Percentiles rank a stretch among this genome's conserved stretches.
Evolutionary conservation across 1,139 yeast genomes (phyloP).

Genomic region (Entelexis sorbosivorans): DNA sequence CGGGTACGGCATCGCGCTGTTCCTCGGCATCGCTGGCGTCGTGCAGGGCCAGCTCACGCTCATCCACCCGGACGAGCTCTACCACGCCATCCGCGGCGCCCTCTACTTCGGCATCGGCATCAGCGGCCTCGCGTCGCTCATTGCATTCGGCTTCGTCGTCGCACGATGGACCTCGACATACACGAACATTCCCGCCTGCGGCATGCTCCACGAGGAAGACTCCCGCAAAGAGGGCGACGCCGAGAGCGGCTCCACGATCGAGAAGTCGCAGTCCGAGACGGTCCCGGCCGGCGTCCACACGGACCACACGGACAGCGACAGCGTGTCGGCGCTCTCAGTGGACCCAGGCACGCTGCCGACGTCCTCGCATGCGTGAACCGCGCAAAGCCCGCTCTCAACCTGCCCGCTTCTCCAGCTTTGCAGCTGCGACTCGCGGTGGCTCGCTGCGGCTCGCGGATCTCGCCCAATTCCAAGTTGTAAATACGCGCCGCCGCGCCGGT

Average conservation of each 20-base stretch:
- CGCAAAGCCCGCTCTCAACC: too few relatives aligned
- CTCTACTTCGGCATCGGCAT: constrained; percentile 44
- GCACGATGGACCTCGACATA: not conserved
- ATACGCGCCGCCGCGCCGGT: too few relatives aligned
- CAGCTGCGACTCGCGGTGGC: too few relatives aligned
- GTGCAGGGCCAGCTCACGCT: constrained; percentile 30
- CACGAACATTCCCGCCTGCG: not conserved
- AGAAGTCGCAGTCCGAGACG: not conserved
- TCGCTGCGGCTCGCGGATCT: too few relatives aligned
- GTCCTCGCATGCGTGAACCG: too few relatives aligned
- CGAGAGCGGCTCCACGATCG: not conserved
- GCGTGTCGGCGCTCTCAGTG: constrained; percentile 6
- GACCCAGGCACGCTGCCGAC: not conserved
- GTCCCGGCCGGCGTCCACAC: not conserved
- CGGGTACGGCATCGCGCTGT: constrained; percentile 53
- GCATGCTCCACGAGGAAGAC: not conserved
- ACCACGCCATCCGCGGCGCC: constrained; percentile 38
- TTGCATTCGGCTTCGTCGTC: constrained; percentile 5
- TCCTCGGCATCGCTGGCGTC: constrained; percentile 55
- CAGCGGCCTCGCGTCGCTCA: constrained; percentile 33
- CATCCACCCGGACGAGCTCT: constrained; percentile 26
- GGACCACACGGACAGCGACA: not conserved
- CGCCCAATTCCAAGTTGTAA: too few relatives aligned
- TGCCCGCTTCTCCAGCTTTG: too few relatives aligned
- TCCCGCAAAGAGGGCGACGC: not conserved